These are phyloP conservation scores for Botrytis cinerea DNA, from an alignment of 2,329 filamentous ascomycete genomes.

Conservation along the genomic window DNA sequence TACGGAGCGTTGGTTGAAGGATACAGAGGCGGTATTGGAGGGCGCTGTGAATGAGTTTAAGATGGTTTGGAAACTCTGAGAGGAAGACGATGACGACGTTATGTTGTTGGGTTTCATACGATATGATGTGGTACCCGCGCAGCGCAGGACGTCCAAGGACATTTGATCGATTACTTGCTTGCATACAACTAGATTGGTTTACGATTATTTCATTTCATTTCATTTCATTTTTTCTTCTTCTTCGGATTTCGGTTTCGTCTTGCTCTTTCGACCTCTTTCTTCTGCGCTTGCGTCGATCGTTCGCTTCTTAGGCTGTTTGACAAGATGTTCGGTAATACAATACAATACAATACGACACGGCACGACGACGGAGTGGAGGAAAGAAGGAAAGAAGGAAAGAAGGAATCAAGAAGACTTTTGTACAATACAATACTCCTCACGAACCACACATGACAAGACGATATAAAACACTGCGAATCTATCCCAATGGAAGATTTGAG, in stretches of 20 bases:
- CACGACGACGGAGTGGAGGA: neutral
- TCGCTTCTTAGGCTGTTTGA: neutral
- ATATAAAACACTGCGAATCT: neutral
- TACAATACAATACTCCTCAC: neutral
- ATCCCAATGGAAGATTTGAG: neutral
- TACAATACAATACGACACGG: neutral
- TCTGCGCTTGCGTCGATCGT: neutral
- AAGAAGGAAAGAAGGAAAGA: no score
- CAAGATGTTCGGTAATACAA: neutral
- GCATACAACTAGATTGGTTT: neutral
- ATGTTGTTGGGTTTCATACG: neutral
- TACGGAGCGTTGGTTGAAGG: neutral
- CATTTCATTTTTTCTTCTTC: neutral
- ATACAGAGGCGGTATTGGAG: neutral
- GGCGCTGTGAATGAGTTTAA: neutral
- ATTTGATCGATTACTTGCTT: slow-evolving; percentile 9
- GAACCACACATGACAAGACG: neutral
- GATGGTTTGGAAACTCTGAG: neutral
- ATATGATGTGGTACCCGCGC: neutral
- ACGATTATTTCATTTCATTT: neutral
- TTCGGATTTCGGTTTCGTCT: neutral
- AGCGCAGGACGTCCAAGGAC: neutral
- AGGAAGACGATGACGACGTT: no score
- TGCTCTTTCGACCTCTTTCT: neutral
- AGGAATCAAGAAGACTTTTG: neutral